Evolutionary conservation across 305 asterid species (phyloP).

Genomic region (Nicotiana rustica): DNA sequence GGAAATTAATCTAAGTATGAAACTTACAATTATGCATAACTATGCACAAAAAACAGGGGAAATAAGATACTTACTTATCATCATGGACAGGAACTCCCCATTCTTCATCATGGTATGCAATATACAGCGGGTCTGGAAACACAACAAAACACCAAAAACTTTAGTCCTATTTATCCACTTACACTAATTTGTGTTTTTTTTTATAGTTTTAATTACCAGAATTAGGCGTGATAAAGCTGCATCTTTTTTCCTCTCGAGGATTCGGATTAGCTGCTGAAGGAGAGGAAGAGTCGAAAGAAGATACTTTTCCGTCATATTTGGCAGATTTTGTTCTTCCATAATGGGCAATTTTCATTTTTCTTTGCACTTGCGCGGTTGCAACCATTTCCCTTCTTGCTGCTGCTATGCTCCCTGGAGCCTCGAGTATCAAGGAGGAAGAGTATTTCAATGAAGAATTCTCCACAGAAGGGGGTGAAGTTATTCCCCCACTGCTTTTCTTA

Average conservation of each 20-base stretch:
- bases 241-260: constrained; percentile 56
- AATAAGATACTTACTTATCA: constrained; percentile 57
- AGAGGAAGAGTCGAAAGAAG: constrained; percentile 36
- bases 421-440: constrained; percentile 49
- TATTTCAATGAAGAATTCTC: constrained; percentile 44
- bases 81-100: constrained; percentile 90
- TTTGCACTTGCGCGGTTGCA: constrained; percentile 69
- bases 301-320: constrained; percentile 45
- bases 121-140: constrained; percentile 65
- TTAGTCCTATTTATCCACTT: neutral
- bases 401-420: constrained; percentile 77
- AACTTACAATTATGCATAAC: neutral
- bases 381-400: constrained; percentile 84
- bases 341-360: constrained; percentile 78
- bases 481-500: constrained; percentile 43
- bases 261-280: constrained; percentile 20
- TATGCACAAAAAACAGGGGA: neutral
- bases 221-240: constrained; percentile 83
- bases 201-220: constrained; percentile 51
- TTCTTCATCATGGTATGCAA: constrained; percentile 81
- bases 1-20: neutral
- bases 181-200: neutral
- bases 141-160: neutral
- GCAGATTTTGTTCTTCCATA: constrained; percentile 71
- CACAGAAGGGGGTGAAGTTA: neutral